Base-by-base conservation (phyloP, 345 rosid species). In the Gossypium australe region DNA sequence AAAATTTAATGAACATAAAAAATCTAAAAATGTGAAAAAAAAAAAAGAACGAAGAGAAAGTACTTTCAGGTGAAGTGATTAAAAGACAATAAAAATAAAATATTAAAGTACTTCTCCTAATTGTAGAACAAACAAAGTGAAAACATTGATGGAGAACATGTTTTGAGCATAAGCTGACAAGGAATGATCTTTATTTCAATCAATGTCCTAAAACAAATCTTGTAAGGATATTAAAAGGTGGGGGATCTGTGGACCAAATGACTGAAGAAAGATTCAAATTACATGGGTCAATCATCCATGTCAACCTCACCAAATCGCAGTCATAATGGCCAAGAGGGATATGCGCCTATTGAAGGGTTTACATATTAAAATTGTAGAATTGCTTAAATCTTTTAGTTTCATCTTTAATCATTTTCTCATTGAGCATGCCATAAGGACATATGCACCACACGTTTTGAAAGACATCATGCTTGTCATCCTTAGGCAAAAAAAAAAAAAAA, bases 211-310 rank as follows among this genome's bases (percentile, higher is more conserved):
- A 62, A 44, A 51, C 60, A 55, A 27, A 68, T 41, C 55, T 58
- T 27, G 2, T 11, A 12, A 45, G 45, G 73, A 58, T 22, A 44
- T 49, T 52, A 14, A 55, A 14, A 48, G 44, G 41, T 34, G 41
- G 57, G 53, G 53, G 51, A 66, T 44, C 4, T 14, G 45, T 67
- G 79, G 80, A 29, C 76, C 84, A 59, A 22, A 69, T 66, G 70
- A 70, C 51, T 47, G 12, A 38, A 38, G 38, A 75, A 75, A 70
- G 51, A 45, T 48, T 75, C 38, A 76, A 17, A 67, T 3, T 59
- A 25, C 79, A 72, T 47, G 75, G 61, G 71, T 76, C 83, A 68
- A 79, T 77, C 60, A 75, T 75, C 77, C 67, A 76, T 85, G 85
- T 78, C 84, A 82, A 80, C 77, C 51, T 12, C 51, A 47, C 51